These are phyloP conservation scores for Syzygium malaccense DNA, from an alignment of 441 rosid species.

Conservation along the genomic window DNA sequence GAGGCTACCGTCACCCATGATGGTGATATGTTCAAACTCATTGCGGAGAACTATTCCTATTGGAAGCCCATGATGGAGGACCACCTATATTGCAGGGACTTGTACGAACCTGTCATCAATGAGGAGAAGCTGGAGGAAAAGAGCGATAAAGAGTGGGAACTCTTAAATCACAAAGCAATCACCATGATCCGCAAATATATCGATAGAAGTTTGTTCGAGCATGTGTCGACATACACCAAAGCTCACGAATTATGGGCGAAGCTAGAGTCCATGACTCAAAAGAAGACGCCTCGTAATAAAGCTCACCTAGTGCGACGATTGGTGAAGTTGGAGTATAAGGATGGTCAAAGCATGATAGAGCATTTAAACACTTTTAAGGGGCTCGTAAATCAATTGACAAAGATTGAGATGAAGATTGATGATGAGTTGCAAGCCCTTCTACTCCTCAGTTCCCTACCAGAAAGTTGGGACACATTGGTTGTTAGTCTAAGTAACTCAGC, in stretches of 20 bases:
- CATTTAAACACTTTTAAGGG: background rate
- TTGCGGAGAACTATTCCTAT: too few species aligned
- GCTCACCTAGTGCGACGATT: background rate
- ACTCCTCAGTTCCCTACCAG: background rate
- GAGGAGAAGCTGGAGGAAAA: too few species aligned
- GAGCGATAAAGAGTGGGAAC: too few species aligned
- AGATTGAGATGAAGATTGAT: background rate
- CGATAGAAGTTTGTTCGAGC: too few species aligned
- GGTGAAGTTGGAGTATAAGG: background rate
- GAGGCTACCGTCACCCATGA: too few species aligned
- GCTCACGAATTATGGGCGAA: background rate
- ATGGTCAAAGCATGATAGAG: background rate
- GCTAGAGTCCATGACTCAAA: background rate
- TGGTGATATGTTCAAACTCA: too few species aligned
- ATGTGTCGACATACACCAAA: too few species aligned
- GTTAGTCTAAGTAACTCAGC: background rate
- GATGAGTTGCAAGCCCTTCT: background rate
- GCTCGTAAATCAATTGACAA: background rate
- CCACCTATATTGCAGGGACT: too few species aligned
- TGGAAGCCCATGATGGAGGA: too few species aligned
- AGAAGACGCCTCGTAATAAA: background rate
- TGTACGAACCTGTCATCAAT: too few species aligned
- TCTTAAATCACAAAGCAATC: too few species aligned
- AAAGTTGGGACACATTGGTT: background rate
- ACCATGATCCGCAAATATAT: too few species aligned